Conservation (phyloP, 129 eudicot genomes). For the Calendula officinalis region DNA sequence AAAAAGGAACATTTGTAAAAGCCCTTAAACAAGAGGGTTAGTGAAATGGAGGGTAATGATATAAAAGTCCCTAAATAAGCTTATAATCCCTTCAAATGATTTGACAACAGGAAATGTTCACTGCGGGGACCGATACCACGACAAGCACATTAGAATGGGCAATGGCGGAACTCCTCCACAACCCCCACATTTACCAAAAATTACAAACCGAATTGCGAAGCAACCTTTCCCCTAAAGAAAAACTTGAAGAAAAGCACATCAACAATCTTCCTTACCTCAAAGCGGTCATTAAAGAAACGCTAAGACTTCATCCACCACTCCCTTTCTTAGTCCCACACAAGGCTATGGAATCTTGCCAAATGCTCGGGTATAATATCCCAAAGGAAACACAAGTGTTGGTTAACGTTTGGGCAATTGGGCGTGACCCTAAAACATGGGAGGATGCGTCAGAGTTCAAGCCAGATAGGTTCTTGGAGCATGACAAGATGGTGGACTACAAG, state of each 20-base stretch:
- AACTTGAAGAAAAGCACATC: constrained; percentile 42
- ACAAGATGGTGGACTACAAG: constrained; percentile 43
- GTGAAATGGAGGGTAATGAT: too few relatives aligned
- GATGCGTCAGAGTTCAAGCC: constrained; percentile 51
- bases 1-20: too few relatives aligned
- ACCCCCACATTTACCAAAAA: constrained; percentile 32
- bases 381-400: constrained; percentile 62
- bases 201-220: constrained; percentile 39
- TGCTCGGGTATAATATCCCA: constrained; percentile 52
- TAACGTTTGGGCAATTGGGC: constrained; percentile 64
- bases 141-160: constrained; percentile 78
- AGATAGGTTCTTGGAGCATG: constrained; percentile 49
- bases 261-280: constrained; percentile 58
- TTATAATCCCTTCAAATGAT: too few relatives aligned
- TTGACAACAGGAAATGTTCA: constrained; percentile 54
- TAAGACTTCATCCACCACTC: constrained; percentile 70
- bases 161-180: constrained; percentile 64
- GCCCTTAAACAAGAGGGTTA: too few relatives aligned
- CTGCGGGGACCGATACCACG: constrained; percentile 64
- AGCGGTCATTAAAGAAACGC: constrained; percentile 62
- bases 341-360: constrained; percentile 56
- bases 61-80: too few relatives aligned
- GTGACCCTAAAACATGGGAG: constrained; percentile 54
- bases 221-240: constrained; percentile 14
- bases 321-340: constrained; percentile 68